Base-by-base conservation (phyloP, 2,329 filamentous ascomycete genomes). In the Achaetomium macrosporum region DNA sequence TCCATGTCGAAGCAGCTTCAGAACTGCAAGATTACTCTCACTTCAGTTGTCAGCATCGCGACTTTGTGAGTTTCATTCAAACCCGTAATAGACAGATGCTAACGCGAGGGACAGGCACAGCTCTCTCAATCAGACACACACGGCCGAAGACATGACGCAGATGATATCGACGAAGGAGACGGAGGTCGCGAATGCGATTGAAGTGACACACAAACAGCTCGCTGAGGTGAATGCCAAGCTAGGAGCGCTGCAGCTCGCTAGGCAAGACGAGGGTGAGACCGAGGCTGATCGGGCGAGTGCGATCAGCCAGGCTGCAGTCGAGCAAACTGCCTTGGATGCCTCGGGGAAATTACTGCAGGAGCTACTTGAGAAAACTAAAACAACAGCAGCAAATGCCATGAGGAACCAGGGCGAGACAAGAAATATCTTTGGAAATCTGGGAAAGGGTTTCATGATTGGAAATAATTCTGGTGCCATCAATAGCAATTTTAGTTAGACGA, bases 1-100 rank as follows among this genome's bases (percentile, higher is more conserved):
- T 63, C 66, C 42, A 67, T 67, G 55, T 67, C 64, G 25, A 62
- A 66, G 55, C 65, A 68, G 59, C 64, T 69, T 56, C 60, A 63
- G 56, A 64, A 54, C 56, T 68, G 64, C 53, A 66, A 66, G 58
- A 54, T 64, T 44, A 59, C 63, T 16, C 62, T 68, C 37, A 66
- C 61, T 54, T 57, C 57, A 20, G 58, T 63, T 30, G 64, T 66
- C 19, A 57, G 61, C 52, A 60, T 65, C 56, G 66, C 62, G 39
- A 67, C 65, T 47, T 62, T 69, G 64, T 68, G 57, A 57, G 55
- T 62, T 51, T 50, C n/a, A n/a, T n/a, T n/a, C n/a, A n/a, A 35
- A 41, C 16, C 33, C 16, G 25, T 40, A n/a, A 42, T n/a, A 29
- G n/a, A 7, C 46, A 42, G 20, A 6, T n/a, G 6, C 37, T 48